phyloP scores from a whole-genome alignment of 1,284 basidiomycete genomes.

The Phellopilus nigrolimitatus region DNA sequence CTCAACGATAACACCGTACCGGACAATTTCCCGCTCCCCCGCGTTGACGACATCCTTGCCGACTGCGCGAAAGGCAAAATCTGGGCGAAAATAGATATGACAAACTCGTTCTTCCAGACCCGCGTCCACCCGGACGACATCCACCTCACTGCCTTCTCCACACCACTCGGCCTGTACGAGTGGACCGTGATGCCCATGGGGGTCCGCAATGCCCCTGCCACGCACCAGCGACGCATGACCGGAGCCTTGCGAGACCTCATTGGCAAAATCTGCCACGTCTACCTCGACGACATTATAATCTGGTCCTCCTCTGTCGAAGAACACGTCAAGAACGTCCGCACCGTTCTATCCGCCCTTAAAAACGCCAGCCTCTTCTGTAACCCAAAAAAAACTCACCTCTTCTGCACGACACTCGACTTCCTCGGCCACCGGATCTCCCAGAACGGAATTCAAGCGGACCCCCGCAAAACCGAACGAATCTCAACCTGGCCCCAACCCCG shows the following conservation, averaged over 20 bases:
- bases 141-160: constrained; percentile 34
- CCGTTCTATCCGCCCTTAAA: constrained; percentile 27
- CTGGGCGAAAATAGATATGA: too few relatives aligned
- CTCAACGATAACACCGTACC: constrained; percentile 34
- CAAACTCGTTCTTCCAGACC: too few relatives aligned
- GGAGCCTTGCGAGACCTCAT: constrained; percentile 29
- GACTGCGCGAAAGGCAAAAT: too few relatives aligned
- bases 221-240: constrained; percentile 34
- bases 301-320: constrained; percentile 35
- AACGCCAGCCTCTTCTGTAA: constrained; percentile 26
- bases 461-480: constrained; percentile 30
- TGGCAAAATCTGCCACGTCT: constrained; percentile 37
- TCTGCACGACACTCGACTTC: constrained; percentile 28
- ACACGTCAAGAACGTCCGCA: constrained; percentile 30
- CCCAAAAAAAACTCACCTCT: constrained; percentile 31
- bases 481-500: constrained; percentile 34
- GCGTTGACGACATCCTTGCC: too few relatives aligned
- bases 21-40: constrained; percentile 35
- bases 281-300: constrained; percentile 43
- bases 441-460: constrained; percentile 31
- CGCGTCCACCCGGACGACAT: constrained; percentile 34
- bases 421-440: constrained; percentile 34
- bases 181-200: too few relatives aligned
- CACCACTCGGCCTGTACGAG: constrained; percentile 36
- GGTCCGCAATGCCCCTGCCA: constrained; percentile 33